Base-by-base conservation (phyloP, 108 stramenopile genomes). In the Nannochloropsis oceanica region DNA sequence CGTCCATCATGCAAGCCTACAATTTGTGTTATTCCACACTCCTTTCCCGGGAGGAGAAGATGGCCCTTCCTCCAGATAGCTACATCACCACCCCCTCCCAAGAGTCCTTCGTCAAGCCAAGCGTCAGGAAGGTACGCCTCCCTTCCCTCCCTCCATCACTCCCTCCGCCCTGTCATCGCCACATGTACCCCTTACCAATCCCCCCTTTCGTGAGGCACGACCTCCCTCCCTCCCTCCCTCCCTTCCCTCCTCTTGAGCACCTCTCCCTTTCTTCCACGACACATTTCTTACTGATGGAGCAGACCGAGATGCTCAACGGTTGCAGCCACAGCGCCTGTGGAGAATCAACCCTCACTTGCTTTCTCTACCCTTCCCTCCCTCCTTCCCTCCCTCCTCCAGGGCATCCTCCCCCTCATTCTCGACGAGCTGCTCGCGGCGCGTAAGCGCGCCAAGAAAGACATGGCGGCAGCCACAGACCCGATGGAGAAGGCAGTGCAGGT, bases 1-100 rank as follows among this genome's bases (percentile, higher is more conserved):
- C 99, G 73, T 97, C 96, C 83, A 98, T 99, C 90, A 99, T 99
- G 99, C 96, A 97, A 88, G 99, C 97, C 25, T 97, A 96, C 91
- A 99, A 99, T 87, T 91, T 99, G 44, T 99, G 99, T 93, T 99
- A 98, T 91, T 95, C 96, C 25, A 99, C 99, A 7, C 91, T 98
- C 85, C 89, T 98, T 27, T 88, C 92, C 81, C 90, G 92, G 25
- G 86, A 90, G 50, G 97, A 97, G 81, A 94, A 92, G 42, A 22
- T 44, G 80, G 90, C 89, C 82, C 90, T 97, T 27, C 89, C 91
- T 79, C 91, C 95, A 18, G 86, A 88, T 27, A 86, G 87, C 42
- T 97, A 96, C 94, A 92, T 94, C 84, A 94, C 92, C 27, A 96
- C 94, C 80, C 96, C 96, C 26, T 94, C 95, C 46, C 96, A 96